Conservation (phyloP, 768 basidiomycete species). For the Mycena polygramma region DNA sequence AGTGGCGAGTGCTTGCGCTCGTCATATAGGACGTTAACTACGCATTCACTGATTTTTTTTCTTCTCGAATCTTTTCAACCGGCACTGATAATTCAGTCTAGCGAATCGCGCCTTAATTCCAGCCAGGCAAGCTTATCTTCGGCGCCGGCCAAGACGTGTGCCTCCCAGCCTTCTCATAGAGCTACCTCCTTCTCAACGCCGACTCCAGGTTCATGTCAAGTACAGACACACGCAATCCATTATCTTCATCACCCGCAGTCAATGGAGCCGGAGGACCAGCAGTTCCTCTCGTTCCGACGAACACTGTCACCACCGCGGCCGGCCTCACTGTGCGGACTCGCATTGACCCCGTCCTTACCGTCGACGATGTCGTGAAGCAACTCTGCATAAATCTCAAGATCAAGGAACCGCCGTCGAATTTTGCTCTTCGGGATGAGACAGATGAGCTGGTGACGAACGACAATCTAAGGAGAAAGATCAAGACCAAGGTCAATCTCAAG, state of each 20-base stretch:
- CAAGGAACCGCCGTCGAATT: conserved; percentile 77
- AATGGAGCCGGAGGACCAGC: conserved; percentile 58
- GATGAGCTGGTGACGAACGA: conserved; percentile 91
- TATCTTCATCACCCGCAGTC: conserved; percentile 48
- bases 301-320: conserved; percentile 84
- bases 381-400: conserved; percentile 86
- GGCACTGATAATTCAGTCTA: background rate
- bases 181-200: conserved; percentile 24
- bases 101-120: conserved; percentile 11
- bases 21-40: conserved; percentile 54
- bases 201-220: conserved; percentile 46
- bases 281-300: conserved; percentile 79
- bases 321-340: conserved; percentile 83
- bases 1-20: conserved; percentile 47
- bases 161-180: conserved; percentile 4
- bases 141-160: conserved; percentile 22
- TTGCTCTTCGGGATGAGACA: conserved; percentile 84
- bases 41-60: conserved; percentile 57
- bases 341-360: conserved; percentile 87
- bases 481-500: conserved; percentile 83
- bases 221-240: conserved; percentile 47
- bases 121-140: background rate
- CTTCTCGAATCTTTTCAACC: background rate
- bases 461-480: conserved; percentile 87
- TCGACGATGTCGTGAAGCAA: conserved; percentile 88